phyloP scores from a whole-genome alignment of 176 grass and related monocot genomes.

The Eleusine indica region DNA sequence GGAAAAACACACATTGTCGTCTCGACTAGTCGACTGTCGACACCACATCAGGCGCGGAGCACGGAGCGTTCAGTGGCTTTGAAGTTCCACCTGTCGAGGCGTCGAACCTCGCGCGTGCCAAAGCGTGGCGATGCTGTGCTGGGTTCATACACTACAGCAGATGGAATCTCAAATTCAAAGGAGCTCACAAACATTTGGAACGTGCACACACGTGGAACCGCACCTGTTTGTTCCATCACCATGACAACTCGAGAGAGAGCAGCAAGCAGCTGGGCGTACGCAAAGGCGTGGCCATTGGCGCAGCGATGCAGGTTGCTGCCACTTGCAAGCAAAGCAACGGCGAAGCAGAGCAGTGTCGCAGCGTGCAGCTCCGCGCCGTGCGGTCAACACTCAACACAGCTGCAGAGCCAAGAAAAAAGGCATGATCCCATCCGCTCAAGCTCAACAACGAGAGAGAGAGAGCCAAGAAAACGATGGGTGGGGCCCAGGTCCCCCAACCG shows the following conservation, averaged over 20 bases:
- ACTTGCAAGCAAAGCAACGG: neutral
- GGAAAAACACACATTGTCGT: too few species aligned
- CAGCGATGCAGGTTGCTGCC: neutral
- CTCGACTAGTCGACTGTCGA: too few species aligned
- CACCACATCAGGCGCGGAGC: too few species aligned
- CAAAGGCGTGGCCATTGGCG: neutral
- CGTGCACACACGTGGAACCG: too few species aligned
- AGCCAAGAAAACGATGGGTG: neutral
- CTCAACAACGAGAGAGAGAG: neutral
- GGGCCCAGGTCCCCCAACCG: neutral
- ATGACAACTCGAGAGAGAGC: neutral
- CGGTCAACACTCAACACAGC: neutral
- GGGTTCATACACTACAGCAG: neutral
- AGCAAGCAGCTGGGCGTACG: neutral
- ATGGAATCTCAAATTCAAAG: neutral
- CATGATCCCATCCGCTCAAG: neutral
- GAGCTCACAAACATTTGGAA: neutral
- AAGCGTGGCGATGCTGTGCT: neutral
- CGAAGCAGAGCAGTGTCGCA: neutral
- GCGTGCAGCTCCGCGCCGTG: conserved; percentile 3
- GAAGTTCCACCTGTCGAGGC: neutral
- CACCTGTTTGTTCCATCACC: neutral
- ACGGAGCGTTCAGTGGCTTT: too few species aligned
- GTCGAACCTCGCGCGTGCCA: too few species aligned
- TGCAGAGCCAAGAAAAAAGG: neutral